A percentile compares a stretch with the other conserved stretches of the same genome.
Conservation (phyloP, 768 basidiomycete species). For the Xerocomus brunneocitrinus region DNA sequence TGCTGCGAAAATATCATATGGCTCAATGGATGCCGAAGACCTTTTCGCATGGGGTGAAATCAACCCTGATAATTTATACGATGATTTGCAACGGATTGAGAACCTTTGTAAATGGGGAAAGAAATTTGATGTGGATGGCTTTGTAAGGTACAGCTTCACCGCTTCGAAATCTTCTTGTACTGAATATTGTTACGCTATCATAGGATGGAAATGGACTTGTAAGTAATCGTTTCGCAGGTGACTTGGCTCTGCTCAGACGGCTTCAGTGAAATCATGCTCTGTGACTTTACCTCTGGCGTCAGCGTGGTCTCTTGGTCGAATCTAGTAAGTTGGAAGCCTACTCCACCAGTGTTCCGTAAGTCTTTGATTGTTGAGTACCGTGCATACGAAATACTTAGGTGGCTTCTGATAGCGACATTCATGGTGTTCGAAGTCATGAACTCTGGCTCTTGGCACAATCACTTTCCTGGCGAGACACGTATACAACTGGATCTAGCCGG, state of each 20-base stretch:
- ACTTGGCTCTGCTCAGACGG: background rate
- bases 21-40: background rate
- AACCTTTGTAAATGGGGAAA: background rate
- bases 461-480: background rate
- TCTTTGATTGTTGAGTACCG: background rate
- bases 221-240: background rate
- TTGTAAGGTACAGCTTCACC: background rate
- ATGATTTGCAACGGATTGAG: background rate
- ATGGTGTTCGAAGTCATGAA: background rate
- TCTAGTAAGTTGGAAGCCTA: background rate
- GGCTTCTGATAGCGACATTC: background rate
- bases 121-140: background rate
- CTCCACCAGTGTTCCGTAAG: background rate
- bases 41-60: background rate
- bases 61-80: background rate
- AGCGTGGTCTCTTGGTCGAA: background rate
- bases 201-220: slow-evolving; percentile 2
- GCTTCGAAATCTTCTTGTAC: background rate
- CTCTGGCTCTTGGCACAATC: background rate
- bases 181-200: background rate
- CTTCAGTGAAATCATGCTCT: background rate
- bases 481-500: background rate
- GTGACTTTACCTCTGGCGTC: background rate
- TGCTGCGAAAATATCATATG: background rate
- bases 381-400: background rate